Percentiles rank a stretch among this genome's conserved stretches.
Evolutionary conservation across 1,284 basidiomycete species (phyloP).

Genomic region (Neotropicomus parvogracilis): DNA sequence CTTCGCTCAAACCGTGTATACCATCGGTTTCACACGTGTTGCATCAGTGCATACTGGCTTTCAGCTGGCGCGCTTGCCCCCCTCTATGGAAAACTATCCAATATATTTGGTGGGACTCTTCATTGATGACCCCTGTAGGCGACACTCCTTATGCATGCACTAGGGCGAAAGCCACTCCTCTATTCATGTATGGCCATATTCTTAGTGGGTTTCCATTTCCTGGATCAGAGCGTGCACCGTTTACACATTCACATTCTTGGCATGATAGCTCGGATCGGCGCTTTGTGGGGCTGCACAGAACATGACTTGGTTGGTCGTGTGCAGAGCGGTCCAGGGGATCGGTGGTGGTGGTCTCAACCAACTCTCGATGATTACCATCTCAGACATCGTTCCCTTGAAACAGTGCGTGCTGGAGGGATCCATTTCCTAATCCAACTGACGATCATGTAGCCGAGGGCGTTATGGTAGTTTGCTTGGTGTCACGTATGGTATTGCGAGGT

Average conservation of each 20-base stretch:
- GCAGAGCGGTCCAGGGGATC: slow-evolving; percentile 78
- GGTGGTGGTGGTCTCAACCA: slow-evolving; percentile 77
- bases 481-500: slow-evolving; percentile 65
- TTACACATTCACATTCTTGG: neutral
- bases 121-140: slow-evolving; percentile 47
- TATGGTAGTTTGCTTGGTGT: slow-evolving; percentile 72
- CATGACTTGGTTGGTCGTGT: slow-evolving; percentile 72
- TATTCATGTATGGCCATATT: slow-evolving; percentile 67
- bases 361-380: slow-evolving; percentile 67
- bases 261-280: slow-evolving; percentile 57
- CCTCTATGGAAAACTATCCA: slow-evolving; percentile 73
- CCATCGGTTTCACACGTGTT: neutral
- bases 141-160: neutral
- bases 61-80: slow-evolving; percentile 63
- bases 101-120: slow-evolving; percentile 41
- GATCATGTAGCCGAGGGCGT: slow-evolving; percentile 34
- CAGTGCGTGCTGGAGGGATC: slow-evolving; percentile 41
- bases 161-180: slow-evolving; percentile 71
- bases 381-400: slow-evolving; percentile 75
- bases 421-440: neutral
- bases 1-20: slow-evolving; percentile 19
- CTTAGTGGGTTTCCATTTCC: slow-evolving; percentile 43
- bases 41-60: slow-evolving; percentile 64
- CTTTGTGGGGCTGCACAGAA: slow-evolving; percentile 79
- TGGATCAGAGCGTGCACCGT: neutral